Percentiles rank a stretch among this genome's conserved stretches.
These are phyloP conservation scores for Sphaerobolus stellatus DNA, from an alignment of 1,284 basidiomycete species.

Conservation along the genomic window DNA sequence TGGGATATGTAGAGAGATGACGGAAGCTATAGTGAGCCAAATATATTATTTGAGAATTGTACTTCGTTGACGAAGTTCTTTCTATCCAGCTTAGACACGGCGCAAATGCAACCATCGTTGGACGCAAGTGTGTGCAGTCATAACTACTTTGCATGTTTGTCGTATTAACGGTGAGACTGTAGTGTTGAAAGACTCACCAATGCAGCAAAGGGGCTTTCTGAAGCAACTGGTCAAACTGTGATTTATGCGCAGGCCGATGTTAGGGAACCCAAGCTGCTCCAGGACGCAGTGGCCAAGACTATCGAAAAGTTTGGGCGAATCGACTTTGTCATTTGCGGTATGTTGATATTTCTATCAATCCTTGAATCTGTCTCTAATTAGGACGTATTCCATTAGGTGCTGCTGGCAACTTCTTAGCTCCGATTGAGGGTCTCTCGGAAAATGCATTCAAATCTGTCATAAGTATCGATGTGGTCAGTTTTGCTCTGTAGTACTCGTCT, in stretches of 20 bases:
- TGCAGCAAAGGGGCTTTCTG: constrained; percentile 71
- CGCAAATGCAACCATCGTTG: constrained; percentile 78
- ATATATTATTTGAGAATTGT: background rate
- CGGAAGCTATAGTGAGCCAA: constrained; percentile 4
- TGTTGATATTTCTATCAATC: background rate
- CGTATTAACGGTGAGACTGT: background rate
- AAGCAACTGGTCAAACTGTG: constrained; percentile 69
- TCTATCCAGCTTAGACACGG: constrained; percentile 77
- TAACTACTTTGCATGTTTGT: background rate
- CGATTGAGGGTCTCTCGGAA: constrained; percentile 78
- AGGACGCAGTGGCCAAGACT: constrained; percentile 74
- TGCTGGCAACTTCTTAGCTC: constrained; percentile 86
- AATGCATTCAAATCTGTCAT: constrained; percentile 92
- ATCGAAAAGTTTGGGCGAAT: constrained; percentile 82
- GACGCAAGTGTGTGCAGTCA: constrained; percentile 75
- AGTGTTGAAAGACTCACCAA: constrained; percentile 77
- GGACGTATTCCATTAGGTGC: constrained; percentile 54
- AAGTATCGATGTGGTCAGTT: constrained; percentile 85
- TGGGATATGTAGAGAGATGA: constrained; percentile 64
- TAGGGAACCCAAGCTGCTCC: constrained; percentile 69
- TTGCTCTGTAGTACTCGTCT: background rate
- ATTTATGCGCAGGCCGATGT: constrained; percentile 83
- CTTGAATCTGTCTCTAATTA: background rate
- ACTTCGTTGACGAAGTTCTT: background rate
- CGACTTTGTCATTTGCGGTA: constrained; percentile 94